phyloP scores from a whole-genome alignment of 192 early-diverging fungal species.

The Coemansia umbellata region DNA sequence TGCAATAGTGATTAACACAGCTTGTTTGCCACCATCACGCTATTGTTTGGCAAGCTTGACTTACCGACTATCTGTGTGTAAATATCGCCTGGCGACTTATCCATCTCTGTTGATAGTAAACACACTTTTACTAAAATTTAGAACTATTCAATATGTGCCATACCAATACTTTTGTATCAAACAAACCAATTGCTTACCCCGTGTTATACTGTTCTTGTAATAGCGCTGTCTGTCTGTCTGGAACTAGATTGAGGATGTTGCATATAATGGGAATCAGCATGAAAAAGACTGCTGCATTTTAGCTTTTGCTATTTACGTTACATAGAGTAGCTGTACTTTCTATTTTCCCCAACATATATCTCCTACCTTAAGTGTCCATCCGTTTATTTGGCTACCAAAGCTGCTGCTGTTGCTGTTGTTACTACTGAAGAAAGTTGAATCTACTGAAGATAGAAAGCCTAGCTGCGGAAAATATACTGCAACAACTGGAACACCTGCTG shows the following conservation, averaged over 20 bases:
- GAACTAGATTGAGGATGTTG: constrained; percentile 14
- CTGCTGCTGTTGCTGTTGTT: too few species aligned
- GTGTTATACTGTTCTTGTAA: constrained; percentile 37
- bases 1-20: background rate
- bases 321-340: too few species aligned
- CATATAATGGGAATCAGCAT: background rate
- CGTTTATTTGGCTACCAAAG: background rate
- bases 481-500: constrained; percentile 22
- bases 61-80: constrained; percentile 74
- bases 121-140: too few species aligned
- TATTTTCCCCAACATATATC: background rate
- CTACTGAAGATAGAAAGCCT: constrained; percentile 44
- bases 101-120: constrained; percentile 64
- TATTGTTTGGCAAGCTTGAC: too few species aligned
- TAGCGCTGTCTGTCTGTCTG: constrained; percentile 46
- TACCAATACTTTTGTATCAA: background rate
- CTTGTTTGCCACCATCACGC: too few species aligned
- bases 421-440: constrained; percentile 5
- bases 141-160: background rate
- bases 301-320: too few species aligned
- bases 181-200: constrained; percentile 1
- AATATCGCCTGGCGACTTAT: constrained; percentile 78
- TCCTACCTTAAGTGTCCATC: constrained; percentile 29
- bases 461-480: constrained; percentile 47
- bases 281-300: background rate